Conservation (phyloP, 2,329 filamentous ascomycete genomes). For the Fusarium coffeatum region DNA sequence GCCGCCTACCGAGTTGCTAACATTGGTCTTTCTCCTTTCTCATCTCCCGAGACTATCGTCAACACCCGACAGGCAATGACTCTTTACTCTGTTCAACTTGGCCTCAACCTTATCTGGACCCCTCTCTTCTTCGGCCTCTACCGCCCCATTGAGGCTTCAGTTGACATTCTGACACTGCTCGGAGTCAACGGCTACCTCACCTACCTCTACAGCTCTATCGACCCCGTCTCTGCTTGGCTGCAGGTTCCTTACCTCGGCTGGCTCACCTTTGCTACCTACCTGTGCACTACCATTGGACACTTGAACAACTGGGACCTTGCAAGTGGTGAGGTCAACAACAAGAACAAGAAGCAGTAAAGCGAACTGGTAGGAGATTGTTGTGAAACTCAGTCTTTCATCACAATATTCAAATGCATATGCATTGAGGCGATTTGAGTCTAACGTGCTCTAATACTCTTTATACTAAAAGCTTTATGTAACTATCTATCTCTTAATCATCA, state of each 20-base stretch:
- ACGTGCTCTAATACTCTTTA: constrained; percentile 17
- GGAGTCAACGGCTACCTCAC: constrained; percentile 80
- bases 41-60: constrained; percentile 64
- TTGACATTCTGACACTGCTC: constrained; percentile 78
- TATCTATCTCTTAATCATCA: background rate
- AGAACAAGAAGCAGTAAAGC: constrained; percentile 40
- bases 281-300: constrained; percentile 76
- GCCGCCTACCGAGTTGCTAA: constrained; percentile 82
- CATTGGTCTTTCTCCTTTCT: constrained; percentile 68
- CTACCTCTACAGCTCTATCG: constrained; percentile 80
- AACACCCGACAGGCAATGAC: constrained; percentile 76
- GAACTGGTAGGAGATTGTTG: constrained; percentile 28
- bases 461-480: constrained; percentile 2
- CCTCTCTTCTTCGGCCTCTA: constrained; percentile 89
- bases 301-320: constrained; percentile 75
- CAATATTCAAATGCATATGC: background rate
- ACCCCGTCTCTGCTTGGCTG: constrained; percentile 77
- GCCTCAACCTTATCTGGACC: constrained; percentile 89
- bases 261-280: constrained; percentile 88
- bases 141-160: constrained; percentile 77
- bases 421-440: background rate
- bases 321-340: constrained; percentile 35
- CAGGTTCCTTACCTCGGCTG: constrained; percentile 87
- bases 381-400: background rate
- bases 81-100: constrained; percentile 87